These are phyloP conservation scores for Obba rivulosa DNA, from an alignment of 768 basidiomycete species.

Conservation along the genomic window DNA sequence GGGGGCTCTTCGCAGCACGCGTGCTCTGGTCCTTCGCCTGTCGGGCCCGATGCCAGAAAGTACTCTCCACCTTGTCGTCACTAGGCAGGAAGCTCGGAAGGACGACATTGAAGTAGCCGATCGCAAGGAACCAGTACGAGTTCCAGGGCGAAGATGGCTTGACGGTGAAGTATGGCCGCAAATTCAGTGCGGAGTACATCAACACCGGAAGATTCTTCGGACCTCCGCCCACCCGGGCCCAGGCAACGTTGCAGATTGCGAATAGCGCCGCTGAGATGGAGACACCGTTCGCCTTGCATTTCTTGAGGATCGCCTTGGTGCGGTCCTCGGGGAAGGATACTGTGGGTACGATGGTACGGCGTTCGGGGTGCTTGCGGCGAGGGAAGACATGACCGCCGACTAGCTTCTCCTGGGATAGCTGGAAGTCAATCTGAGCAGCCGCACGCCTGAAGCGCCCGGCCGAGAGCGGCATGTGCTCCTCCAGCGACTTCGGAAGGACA, in stretches of 20 bases:
- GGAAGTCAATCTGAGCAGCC: conserved; percentile 52
- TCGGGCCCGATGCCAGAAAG: conserved; percentile 74
- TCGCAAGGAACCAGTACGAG: conserved; percentile 80
- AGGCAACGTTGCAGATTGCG: conserved; percentile 70
- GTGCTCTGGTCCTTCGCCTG: conserved; percentile 64
- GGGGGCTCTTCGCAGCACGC: conserved; percentile 55
- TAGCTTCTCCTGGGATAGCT: conserved; percentile 45
- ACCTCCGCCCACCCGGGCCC: conserved; percentile 46
- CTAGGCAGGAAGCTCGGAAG: conserved; percentile 68
- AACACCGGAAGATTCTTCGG: conserved; percentile 54
- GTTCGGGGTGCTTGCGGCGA: conserved; percentile 33
- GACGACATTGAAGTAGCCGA: conserved; percentile 78
- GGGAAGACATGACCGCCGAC: conserved; percentile 77
- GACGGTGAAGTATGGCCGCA: conserved; percentile 53
- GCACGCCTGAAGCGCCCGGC: conserved; percentile 32
- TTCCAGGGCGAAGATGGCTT: conserved; percentile 30
- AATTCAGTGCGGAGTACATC: conserved; percentile 85
- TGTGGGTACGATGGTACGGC: conserved; percentile 68
- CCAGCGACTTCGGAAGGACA: conserved; percentile 26
- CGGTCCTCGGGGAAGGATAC: conserved; percentile 47
- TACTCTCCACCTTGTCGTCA: conserved; percentile 30
- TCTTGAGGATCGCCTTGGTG: conserved; percentile 59
- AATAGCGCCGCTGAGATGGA: conserved; percentile 75
- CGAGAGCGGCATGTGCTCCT: conserved; percentile 38
- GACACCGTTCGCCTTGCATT: conserved; percentile 66